These are phyloP conservation scores for Oryza brachyantha DNA, from an alignment of 176 grass and related monocot species.

Conservation along the genomic window DNA sequence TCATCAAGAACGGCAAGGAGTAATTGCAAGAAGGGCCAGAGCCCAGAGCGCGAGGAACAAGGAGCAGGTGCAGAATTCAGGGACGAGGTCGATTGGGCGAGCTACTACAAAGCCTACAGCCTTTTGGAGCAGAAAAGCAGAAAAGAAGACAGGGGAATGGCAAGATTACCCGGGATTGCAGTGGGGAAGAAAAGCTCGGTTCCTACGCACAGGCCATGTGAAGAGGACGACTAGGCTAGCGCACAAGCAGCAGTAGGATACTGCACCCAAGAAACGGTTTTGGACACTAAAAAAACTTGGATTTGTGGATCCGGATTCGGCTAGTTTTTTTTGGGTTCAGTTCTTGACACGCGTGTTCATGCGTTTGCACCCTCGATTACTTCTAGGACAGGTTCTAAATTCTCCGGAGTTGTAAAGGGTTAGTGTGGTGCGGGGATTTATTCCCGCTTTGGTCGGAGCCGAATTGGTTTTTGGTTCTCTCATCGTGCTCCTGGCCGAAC, in stretches of 20 bases:
- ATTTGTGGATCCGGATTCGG: neutral
- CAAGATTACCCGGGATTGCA: conserved; percentile 8
- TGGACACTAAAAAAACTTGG: conserved; percentile 30
- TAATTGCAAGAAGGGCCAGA: conserved; percentile 3
- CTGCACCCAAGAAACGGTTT: neutral
- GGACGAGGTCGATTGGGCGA: neutral
- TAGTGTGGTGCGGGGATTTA: neutral
- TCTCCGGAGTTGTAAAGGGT: neutral
- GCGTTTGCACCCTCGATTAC: neutral
- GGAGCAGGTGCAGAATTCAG: neutral
- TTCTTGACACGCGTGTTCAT: conserved; percentile 22
- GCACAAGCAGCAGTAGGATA: neutral
- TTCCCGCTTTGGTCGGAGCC: conserved; percentile 23
- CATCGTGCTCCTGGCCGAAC: conserved; percentile 39
- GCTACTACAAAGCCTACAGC: neutral
- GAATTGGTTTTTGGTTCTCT: neutral
- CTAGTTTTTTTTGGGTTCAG: neutral
- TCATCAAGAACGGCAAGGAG: conserved; percentile 19
- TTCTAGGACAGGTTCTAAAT: conserved; percentile 14
- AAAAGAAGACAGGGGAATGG: neutral
- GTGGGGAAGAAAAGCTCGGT: conserved; percentile 4
- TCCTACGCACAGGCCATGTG: conserved; percentile 17
- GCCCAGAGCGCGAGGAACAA: neutral
- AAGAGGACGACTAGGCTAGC: neutral
- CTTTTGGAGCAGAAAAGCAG: neutral